These are phyloP conservation scores for Tricholoma hemisulphureum DNA, from an alignment of 768 basidiomycete species.

Conservation along the genomic window DNA sequence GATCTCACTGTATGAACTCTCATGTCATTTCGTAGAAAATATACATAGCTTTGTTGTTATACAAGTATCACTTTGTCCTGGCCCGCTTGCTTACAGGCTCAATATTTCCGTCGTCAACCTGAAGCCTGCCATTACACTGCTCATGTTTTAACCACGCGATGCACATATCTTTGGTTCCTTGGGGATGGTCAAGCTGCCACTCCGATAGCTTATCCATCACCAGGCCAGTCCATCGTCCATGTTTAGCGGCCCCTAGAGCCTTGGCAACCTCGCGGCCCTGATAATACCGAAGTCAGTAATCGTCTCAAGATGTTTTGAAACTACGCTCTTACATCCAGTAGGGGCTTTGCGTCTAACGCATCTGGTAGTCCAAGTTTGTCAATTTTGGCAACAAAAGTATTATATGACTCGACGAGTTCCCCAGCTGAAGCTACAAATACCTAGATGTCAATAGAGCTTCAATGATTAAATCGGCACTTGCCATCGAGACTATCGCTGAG, in stretches of 20 bases:
- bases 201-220: conserved; percentile 66
- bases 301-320: neutral
- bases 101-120: conserved; percentile 20
- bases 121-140: conserved; percentile 45
- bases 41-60: neutral
- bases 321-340: conserved; percentile 67
- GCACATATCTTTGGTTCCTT: conserved; percentile 65
- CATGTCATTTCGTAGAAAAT: neutral
- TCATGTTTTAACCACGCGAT: conserved; percentile 64
- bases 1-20: neutral
- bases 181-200: conserved; percentile 85
- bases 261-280: conserved; percentile 72
- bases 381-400: conserved; percentile 57
- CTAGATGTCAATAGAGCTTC: neutral
- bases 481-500: conserved; percentile 42
- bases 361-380: conserved; percentile 59
- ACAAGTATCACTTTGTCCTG: conserved; percentile 30
- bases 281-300: conserved; percentile 7
- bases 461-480: conserved; percentile 26
- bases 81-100: conserved; percentile 39
- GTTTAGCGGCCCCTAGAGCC: conserved; percentile 49
- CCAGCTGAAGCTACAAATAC: conserved; percentile 41
- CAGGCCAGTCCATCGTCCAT: conserved; percentile 70
- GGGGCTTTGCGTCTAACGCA: conserved; percentile 64
- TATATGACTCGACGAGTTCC: conserved; percentile 60